Evolutionary conservation across 352 stramenopile genomes (phyloP).

Genomic region (Globisporangium parvum): DNA sequence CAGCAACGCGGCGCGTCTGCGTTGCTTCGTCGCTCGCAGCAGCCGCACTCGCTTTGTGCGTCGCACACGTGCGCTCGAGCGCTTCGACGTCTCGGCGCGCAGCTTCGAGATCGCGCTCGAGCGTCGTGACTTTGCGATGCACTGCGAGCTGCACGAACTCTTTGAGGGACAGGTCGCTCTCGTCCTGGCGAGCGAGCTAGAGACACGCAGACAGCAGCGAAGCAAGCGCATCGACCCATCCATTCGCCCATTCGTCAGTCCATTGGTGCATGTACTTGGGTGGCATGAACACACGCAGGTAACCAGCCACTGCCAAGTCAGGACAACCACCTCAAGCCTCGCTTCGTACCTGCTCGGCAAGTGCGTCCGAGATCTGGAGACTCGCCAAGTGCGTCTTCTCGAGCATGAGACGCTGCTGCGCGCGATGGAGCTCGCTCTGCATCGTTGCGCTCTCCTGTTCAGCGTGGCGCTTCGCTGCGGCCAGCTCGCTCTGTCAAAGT

Average conservation of each 20-base stretch:
- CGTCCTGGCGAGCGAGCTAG: conserved; percentile 26
- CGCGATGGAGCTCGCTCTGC: conserved; percentile 16
- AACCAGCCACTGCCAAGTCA: too few species aligned
- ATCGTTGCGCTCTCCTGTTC: conserved; percentile 22
- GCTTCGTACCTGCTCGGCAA: conserved; percentile 46
- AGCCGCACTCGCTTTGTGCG: conserved; percentile 26
- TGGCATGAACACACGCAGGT: too few species aligned
- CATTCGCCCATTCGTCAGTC: too few species aligned
- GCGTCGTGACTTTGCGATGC: conserved; percentile 30
- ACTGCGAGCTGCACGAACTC: conserved; percentile 60
- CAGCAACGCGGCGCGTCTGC: conserved; percentile 21
- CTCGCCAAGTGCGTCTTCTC: conserved; percentile 61
- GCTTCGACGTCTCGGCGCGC: conserved; percentile 32
- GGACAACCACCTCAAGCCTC: not conserved
- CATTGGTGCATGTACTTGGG: too few species aligned
- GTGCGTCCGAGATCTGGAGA: conserved; percentile 54
- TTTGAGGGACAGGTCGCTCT: conserved; percentile 46
- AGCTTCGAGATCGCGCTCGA: conserved; percentile 32
- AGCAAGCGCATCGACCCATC: too few species aligned
- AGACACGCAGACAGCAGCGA: too few species aligned
- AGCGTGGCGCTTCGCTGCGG: conserved; percentile 11
- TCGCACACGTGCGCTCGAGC: conserved; percentile 17
- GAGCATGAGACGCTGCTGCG: conserved; percentile 38
- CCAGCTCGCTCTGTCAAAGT: conserved; percentile 4
- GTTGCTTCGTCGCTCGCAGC: conserved; percentile 26